Evolutionary conservation across 352 stramenopile genomes (phyloP), one percentile per base, ranked within the genome.

Genomic region (Pelagophyceae sp.): DNA sequence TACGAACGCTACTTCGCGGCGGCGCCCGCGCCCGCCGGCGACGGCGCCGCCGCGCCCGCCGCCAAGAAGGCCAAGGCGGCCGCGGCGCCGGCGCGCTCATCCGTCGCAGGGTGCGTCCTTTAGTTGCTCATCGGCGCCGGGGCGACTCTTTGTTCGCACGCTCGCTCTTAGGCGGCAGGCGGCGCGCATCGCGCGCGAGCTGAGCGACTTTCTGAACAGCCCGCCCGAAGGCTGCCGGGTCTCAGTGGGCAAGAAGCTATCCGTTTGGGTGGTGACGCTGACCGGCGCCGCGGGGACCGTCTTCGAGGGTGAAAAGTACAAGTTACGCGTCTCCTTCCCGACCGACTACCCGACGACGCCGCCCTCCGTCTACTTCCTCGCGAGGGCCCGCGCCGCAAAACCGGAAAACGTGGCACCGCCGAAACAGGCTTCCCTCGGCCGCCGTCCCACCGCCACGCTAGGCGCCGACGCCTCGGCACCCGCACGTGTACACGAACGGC

Each of bases 401-500:
- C n/a, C n/a, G n/a, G n/a, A n/a, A n/a, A n/a, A n/a, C n/a, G n/a
- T n/a, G n/a, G n/a, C n/a, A n/a, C n/a, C n/a, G n/a, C n/a, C n/a
- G n/a, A n/a, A n/a, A n/a, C n/a, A n/a, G n/a, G n/a, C n/a, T n/a
- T n/a, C n/a, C n/a, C n/a, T n/a, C n/a, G n/a, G n/a, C n/a, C n/a
- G n/a, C n/a, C n/a, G n/a, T n/a, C n/a, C n/a, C n/a, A n/a, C n/a
- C n/a, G n/a, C n/a, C n/a, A n/a, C n/a, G n/a, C n/a, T n/a, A n/a
- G n/a, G n/a, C 15, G 64, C 64, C 64, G 3, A 77, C 80, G 32
- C 85, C 84, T 19, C 35, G 76, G 38, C 86, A 92, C 76, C 84
- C 88, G 70, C 88, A 93, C 77, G 86, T 93, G 1, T 94, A 94
- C 79, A 92, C 89, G 19, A 94, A 94, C 83, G 89, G 89, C 51